Evolutionary conservation across 2,329 filamentous ascomycete species (phyloP), one percentile per base, ranked within the genome.

Genomic region (Paecilomyces sp.): DNA sequence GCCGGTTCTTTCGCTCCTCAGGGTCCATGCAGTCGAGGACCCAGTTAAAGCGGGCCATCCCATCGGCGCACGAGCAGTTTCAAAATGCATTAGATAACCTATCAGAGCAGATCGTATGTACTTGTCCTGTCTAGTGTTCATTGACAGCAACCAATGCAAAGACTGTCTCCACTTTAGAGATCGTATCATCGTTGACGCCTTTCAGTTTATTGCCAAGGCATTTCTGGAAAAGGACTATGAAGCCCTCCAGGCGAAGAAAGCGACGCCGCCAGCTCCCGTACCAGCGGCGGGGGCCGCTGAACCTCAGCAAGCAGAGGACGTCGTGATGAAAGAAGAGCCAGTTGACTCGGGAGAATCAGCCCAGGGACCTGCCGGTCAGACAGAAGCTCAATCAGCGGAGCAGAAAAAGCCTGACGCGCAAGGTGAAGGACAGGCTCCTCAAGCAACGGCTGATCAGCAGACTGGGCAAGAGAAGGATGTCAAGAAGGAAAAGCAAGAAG

Each of bases 171-270:
- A 31, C 30, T 25, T 25, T 18, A 54, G 25, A 50, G 11, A 55
- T 51, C 34, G 31, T 58, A 33, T 50, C 30, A 33, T 31, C 28
- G 31, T 24, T 56, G 13, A 25, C 30, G 22, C 36, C 25, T 25
- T 31, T 41, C 60, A 77, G 75, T 76, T 76, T 54, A 73, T 77
- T 52, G 75, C 75, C 33, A 78, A 78, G 62, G 71, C 75, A 1
- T 74, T 76, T 56, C 63, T 78, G 15, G 75, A 78, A 65, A 71
- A 67, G 59, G 75, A 78, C 57, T 77, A 77, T 57, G 71, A 76
- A 53, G 68, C 67, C 18, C 64, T 75, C 50, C 68, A 67, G 60
- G 71, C 71, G 4, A 69, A 65, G 28, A 74, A 71, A 55, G 61
- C 66, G 24, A 66, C 66, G n/a, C 61, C 31, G 25, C 31, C 25